Conservation (phyloP, 176 grass and related monocot species). For the Triticum monococcum region DNA sequence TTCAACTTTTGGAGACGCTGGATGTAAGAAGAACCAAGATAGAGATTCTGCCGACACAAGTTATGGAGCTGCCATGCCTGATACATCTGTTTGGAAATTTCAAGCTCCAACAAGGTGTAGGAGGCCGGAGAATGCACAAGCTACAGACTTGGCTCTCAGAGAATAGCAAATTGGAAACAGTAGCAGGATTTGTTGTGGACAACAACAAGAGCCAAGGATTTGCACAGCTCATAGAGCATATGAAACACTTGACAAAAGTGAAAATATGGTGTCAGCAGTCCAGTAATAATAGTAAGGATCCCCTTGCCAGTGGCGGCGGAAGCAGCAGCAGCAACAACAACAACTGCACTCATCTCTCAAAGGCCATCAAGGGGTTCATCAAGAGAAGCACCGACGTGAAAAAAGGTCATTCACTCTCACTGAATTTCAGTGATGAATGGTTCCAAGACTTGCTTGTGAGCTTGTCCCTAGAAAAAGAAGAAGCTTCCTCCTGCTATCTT, state of each 20-base stretch:
- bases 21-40: no score
- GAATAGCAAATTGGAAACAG: not conserved
- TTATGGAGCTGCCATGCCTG: no score
- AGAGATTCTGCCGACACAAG: no score
- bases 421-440: not conserved
- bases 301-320: not conserved
- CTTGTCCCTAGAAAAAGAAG: not conserved
- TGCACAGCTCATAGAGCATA: not conserved
- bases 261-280: not conserved
- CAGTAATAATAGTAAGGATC: not conserved
- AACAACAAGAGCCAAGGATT: not conserved
- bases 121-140: no score
- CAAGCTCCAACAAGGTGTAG: no score
- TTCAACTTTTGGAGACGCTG: no score
- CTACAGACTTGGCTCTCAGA: no score
- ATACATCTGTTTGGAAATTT: no score
- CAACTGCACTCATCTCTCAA: not conserved
- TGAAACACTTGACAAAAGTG: conserved; percentile 1
- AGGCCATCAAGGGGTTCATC: not conserved
- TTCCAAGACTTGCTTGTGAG: not conserved
- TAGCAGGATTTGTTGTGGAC: conserved; percentile 9
- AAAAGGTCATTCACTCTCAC: not conserved
- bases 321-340: not conserved
- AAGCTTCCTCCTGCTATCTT: not conserved
- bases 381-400: not conserved